Evolutionary conservation across 2,329 filamentous ascomycete genomes (phyloP).

Genomic region (Colletotrichum camelliae): DNA sequence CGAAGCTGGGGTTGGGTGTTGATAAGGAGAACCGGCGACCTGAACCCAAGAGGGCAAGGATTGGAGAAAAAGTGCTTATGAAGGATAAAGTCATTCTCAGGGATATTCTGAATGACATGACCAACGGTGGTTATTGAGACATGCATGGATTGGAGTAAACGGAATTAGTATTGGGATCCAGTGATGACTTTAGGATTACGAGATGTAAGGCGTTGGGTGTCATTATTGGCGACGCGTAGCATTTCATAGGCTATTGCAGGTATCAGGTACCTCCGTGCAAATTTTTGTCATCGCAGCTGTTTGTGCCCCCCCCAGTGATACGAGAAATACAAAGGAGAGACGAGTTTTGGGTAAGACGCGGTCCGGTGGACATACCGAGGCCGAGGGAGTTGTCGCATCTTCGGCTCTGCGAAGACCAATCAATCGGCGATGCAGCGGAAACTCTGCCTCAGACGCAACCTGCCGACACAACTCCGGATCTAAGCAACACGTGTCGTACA

Average conservation of each 20-base stretch:
- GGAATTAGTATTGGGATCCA: not conserved
- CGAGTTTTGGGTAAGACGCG: not conserved
- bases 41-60: conserved; percentile 61
- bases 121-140: conserved; percentile 44
- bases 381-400: not conserved
- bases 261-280: not conserved
- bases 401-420: not conserved
- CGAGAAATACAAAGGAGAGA: not conserved
- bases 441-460: not conserved
- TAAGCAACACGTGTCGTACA: not conserved
- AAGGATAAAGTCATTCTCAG: conserved; percentile 72
- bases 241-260: not conserved
- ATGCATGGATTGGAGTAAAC: conserved; percentile 5
- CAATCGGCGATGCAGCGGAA: not conserved
- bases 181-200: not conserved
- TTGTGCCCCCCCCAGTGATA: not conserved
- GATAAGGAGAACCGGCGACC: conserved; percentile 53
- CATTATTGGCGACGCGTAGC: not conserved
- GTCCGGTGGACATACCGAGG: not conserved
- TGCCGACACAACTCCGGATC: not conserved
- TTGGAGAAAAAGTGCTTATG: conserved; percentile 66
- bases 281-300: not conserved
- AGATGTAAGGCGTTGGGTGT: not conserved
- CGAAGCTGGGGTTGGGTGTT: conserved; percentile 21
- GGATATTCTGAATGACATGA: conserved; percentile 80